Evolutionary conservation across 2,329 filamentous ascomycete species (phyloP), one percentile per base, ranked within the genome.

Genomic region (Albophoma yamanashiensis): DNA sequence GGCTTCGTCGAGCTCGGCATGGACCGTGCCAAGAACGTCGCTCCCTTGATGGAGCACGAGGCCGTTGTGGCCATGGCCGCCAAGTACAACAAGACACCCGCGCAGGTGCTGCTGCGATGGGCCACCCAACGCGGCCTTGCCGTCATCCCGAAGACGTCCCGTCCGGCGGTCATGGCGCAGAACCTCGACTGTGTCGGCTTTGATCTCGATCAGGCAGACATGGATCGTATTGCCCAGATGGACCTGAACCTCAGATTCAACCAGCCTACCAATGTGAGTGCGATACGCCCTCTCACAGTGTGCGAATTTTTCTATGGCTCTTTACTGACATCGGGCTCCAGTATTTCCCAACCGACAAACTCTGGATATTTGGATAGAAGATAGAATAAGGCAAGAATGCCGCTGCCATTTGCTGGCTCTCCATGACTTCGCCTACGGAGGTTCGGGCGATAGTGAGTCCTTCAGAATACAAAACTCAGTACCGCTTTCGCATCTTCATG

Each of bases 101-200:
- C 27, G 6, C 47, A 52, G 81, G 81, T 96, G 36, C 81, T 96
- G 62, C 81, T 96, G 66, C 84, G 91, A 67, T 96, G 92, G 92
- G 85, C 91, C 27, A 95, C 91, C 20, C 91, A 95, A 80, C 82
- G 89, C 57, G 86, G 85, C 39, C 79, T 94, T 60, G 89, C 89
- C 56, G 88, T 94, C 67, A 94, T 94, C 67, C 90, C 89, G 67
- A 93, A 93, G 83, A 87, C 82, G 64, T 87, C 74, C 75, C 81
- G 73, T 65, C 69, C 64, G 63, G 77, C 70, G 27, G 65, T 77
- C 65, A 80, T 91, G 71, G 72, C 76, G 61, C 79, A 87, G 77
- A 91, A 91, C 76, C 75, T 92, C 64, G 82, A 86, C 65, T 83
- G 85, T 63, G 82, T 78, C 64, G 76, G 75, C 63, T 92, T 89